These are phyloP conservation scores for Nicotiana tabacum DNA, from an alignment of 257 asterid genomes.

Conservation along the genomic window DNA sequence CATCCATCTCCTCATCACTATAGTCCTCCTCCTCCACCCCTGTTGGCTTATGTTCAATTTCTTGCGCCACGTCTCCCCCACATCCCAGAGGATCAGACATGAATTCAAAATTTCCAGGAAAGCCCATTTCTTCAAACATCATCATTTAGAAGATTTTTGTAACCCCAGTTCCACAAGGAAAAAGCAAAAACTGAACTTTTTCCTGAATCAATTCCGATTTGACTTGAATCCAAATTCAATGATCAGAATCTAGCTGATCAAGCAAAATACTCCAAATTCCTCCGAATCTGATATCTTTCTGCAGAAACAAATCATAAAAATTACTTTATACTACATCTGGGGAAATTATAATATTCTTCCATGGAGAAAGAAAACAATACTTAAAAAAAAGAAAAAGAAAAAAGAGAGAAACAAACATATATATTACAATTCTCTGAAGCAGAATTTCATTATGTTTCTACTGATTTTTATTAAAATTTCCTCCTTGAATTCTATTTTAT, in stretches of 20 bases:
- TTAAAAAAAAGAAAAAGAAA: too few species aligned
- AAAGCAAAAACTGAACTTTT: not conserved
- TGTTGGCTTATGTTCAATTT: slow-evolving; percentile 17
- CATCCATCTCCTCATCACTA: slow-evolving; percentile 54
- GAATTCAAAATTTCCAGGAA: slow-evolving; percentile 41
- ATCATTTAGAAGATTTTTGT: slow-evolving; percentile 25
- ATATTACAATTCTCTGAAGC: not conserved
- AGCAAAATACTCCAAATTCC: not conserved
- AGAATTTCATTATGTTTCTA: not conserved
- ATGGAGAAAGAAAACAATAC: not conserved
- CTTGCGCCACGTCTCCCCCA: slow-evolving; percentile 26
- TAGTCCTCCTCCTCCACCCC: slow-evolving; percentile 38
- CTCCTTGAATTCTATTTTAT: not conserved
- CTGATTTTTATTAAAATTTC: not conserved
- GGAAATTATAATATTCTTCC: not conserved
- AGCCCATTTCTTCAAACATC: slow-evolving; percentile 47
- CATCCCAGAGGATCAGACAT: slow-evolving; percentile 25
- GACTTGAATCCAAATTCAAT: not conserved
- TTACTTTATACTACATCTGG: not conserved
- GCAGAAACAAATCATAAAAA: not conserved
- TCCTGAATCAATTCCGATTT: not conserved
- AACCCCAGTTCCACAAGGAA: not conserved
- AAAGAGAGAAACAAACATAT: not conserved
- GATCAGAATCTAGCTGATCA: not conserved
- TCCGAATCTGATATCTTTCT: not conserved